Conservation (phyloP, 257 asterid genomes). For the Solanum medicagineum region DNA sequence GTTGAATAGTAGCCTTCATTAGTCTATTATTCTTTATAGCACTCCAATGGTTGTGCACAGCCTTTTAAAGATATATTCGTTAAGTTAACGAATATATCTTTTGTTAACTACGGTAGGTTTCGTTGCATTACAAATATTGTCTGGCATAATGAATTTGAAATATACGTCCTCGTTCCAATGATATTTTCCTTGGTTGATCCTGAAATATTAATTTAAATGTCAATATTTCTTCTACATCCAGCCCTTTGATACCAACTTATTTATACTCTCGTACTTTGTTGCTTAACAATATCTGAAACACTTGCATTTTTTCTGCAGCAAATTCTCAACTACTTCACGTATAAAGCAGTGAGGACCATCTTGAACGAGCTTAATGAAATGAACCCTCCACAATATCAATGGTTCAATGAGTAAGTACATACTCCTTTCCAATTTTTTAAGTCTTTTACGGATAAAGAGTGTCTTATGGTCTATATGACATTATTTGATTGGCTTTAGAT, state of each 20-base stretch:
- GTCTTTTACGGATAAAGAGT: not conserved
- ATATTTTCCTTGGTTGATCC: not conserved
- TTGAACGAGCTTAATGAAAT: constrained; percentile 78
- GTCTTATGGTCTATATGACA: not conserved
- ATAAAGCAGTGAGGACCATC: constrained; percentile 90
- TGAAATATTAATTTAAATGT: not conserved
- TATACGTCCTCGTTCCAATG: not conserved
- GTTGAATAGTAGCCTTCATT: not conserved
- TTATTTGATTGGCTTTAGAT: not conserved
- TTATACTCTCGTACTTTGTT: not conserved
- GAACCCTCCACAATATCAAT: constrained; percentile 79
- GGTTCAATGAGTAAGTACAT: constrained; percentile 70
- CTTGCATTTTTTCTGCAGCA: constrained; percentile 33
- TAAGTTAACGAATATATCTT: too few species aligned
- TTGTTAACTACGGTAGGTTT: not conserved
- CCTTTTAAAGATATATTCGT: not conserved
- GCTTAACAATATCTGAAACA: not conserved
- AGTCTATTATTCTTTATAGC: not conserved
- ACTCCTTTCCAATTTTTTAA: not conserved
- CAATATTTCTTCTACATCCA: not conserved
- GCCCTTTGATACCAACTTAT: not conserved
- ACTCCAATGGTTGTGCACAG: not conserved
- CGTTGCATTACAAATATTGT: not conserved
- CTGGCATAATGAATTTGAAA: not conserved
- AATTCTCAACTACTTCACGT: constrained; percentile 70